Conservation (phyloP, 495 filamentous ascomycete species). For the Neurospora sp. region DNA sequence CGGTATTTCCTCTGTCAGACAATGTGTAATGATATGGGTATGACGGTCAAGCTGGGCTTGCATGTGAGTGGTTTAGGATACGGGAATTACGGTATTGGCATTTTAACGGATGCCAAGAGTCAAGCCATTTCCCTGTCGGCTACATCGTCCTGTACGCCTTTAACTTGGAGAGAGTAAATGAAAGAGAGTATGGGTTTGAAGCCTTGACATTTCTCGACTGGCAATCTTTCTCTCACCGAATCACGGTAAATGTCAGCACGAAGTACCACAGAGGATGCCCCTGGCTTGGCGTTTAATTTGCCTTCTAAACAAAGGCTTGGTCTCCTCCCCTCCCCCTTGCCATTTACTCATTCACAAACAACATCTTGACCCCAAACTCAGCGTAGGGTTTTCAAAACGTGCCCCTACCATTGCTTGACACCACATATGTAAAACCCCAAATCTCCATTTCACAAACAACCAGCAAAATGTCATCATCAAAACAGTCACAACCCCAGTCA, state of each 20-base stretch:
- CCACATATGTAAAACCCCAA: not conserved
- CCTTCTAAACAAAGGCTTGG: not conserved
- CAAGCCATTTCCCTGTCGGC: not conserved
- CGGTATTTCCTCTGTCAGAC: conserved; percentile 6
- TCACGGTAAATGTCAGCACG: not conserved
- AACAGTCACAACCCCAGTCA: not conserved
- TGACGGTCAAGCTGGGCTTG: not conserved
- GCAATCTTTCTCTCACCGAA: not conserved
- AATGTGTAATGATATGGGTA: not conserved
- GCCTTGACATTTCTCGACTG: not conserved
- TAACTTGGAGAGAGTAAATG: not conserved
- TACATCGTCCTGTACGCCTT: not conserved
- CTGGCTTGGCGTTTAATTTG: not conserved
- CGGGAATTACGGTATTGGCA: not conserved
- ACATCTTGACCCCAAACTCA: not conserved
- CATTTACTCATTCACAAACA: not conserved
- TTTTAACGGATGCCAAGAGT: not conserved
- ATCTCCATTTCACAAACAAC: not conserved
- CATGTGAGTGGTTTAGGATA: not conserved
- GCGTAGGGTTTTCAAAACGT: not conserved
- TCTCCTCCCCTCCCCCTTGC: not conserved
- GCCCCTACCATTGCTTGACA: not conserved
- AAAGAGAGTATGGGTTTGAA: not conserved
- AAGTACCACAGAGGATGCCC: not conserved
- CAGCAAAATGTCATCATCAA: not conserved